phyloP scores from a whole-genome alignment of 2,329 filamentous ascomycete species.

The Colletotrichum sp. region DNA sequence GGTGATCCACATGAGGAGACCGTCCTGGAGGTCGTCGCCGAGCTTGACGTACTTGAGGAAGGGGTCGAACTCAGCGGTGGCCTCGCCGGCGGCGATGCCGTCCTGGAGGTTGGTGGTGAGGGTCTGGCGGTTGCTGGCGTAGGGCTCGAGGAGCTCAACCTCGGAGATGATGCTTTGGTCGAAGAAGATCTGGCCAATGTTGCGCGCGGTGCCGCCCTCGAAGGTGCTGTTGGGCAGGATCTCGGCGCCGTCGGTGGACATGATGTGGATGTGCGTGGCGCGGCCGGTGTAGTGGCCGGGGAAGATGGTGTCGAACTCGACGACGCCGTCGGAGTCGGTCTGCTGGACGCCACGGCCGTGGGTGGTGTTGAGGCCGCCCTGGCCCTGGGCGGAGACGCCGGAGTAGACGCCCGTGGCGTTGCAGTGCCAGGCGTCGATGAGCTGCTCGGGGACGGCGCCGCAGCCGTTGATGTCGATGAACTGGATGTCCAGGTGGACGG shows the following conservation, averaged over 20 bases:
- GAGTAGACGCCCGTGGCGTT: constrained; percentile 47
- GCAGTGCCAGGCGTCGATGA: constrained; percentile 27
- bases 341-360: constrained; percentile 19
- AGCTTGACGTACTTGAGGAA: constrained; percentile 63
- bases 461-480: constrained; percentile 26
- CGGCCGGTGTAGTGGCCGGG: constrained; percentile 51
- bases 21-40: constrained; percentile 56
- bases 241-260: constrained; percentile 42
- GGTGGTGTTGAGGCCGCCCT: constrained; percentile 19
- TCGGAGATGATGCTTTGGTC: constrained; percentile 12
- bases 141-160: constrained; percentile 55
- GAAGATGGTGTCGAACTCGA: constrained; percentile 47
- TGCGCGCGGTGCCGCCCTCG: constrained; percentile 36
- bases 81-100: constrained; percentile 39
- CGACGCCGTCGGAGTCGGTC: constrained; percentile 26
- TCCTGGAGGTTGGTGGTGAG: constrained; percentile 60
- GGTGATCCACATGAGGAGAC: constrained; percentile 60
- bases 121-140: constrained; percentile 48
- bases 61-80: constrained; percentile 52
- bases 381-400: constrained; percentile 29
- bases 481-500: constrained; percentile 37
- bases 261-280: constrained; percentile 52
- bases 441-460: constrained; percentile 21
- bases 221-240: constrained; percentile 38
- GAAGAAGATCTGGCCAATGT: constrained; percentile 21